Evolutionary conservation across 768 basidiomycete genomes (phyloP), one percentile per base, ranked within the genome.

Genomic region (Amanita phalloides): DNA sequence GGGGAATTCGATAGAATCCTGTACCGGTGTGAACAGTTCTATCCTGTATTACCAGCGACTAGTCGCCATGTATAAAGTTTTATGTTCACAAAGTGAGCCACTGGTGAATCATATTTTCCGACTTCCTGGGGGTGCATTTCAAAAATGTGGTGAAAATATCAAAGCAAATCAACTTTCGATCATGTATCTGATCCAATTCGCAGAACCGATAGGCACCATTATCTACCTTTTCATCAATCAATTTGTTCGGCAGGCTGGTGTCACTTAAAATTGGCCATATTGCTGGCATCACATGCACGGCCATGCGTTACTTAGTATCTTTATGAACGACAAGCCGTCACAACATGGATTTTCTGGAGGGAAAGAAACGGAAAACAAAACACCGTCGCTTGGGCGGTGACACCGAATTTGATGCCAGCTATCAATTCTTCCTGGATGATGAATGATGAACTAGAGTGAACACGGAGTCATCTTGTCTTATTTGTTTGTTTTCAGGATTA

Each of bases 291-390:
- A 17, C 17, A 17, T 17, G 17, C 17, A 17, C 17, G 17, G 17
- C 17, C 17, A 17, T 17, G 17, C 17, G 17, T 17, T 58, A 93
- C 94, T 1, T 85, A 89, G 89, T 57, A 94, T 99, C 58, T 98
- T 78, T 73, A 97, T 99, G 95, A 90, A 76, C 30, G 96, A 99
- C 65, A 90, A 87, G 54, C 74, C 82, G 3, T 81, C 81, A 51
- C 90, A 94, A 59, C 92, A 99, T 61, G 96, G 92, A 2, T 99
- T 98, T 68, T 93, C 90, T 1, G 96, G 96, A 8, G 96, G 96
- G 20, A 75, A 81, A 63, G 94, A 93, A 67, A 92, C 91, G 14
- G 86, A 91, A 67, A 94, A 98, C n/a, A 66, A 90, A 96, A 54
- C 96, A 99, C 64, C 64, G 91, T 56, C 76, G 73, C 60, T 68